A percentile compares a stretch with the other conserved stretches of the same genome.
These are phyloP conservation scores for Cutaneotrichosporon sp. DNA, from an alignment of 1,284 basidiomycete species.

Conservation along the genomic window DNA sequence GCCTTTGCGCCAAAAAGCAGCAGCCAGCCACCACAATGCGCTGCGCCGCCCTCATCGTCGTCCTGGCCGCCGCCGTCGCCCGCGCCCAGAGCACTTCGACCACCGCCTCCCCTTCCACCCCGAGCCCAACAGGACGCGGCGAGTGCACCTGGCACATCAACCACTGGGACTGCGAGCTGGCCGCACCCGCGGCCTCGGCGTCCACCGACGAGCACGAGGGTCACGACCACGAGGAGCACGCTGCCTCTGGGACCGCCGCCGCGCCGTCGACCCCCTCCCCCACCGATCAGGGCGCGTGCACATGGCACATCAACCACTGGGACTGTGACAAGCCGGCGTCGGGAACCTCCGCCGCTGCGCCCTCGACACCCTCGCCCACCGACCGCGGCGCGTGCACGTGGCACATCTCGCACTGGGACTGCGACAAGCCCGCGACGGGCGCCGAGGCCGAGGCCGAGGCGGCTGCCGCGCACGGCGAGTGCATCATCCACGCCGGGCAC, in stretches of 20 bases:
- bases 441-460: constrained; percentile 20
- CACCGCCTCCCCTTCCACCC: constrained; percentile 12
- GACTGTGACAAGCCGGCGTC: no score
- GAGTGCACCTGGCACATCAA: constrained; percentile 37
- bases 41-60: neutral
- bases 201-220: constrained; percentile 19
- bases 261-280: constrained; percentile 24
- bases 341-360: no score
- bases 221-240: constrained; percentile 1
- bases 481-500: constrained; percentile 39
- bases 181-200: constrained; percentile 14
- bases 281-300: constrained; percentile 32
- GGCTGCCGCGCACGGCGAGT: constrained; percentile 23
- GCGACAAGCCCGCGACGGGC: neutral
- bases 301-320: constrained; percentile 41
- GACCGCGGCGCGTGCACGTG: neutral
- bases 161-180: constrained; percentile 39
- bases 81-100: constrained; percentile 11
- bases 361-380: neutral
- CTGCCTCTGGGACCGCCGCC: neutral
- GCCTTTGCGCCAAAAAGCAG: no score
- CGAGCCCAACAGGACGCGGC: constrained; percentile 34
- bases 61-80: constrained; percentile 6
- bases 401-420: neutral
- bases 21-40: neutral